phyloP scores from a whole-genome alignment of 345 rosid genomes.

The Citrus mangshanensis region DNA sequence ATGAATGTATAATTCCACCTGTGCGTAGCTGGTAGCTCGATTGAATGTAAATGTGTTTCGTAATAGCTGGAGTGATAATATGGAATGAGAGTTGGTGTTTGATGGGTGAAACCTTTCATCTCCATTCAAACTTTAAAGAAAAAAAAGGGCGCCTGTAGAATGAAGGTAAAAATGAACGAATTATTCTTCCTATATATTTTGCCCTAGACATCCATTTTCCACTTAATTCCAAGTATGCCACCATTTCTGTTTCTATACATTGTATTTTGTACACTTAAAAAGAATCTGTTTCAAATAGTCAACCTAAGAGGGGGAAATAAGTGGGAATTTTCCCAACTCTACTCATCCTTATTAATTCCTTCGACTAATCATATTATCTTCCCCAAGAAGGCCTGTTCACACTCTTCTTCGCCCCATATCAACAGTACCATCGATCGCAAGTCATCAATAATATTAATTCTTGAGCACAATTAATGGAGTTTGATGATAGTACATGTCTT shows the following conservation, averaged over 20 bases:
- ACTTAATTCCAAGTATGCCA: conserved; percentile 33
- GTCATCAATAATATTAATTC: neutral
- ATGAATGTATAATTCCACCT: too few species aligned
- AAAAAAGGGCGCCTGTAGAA: neutral
- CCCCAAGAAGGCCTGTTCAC: neutral
- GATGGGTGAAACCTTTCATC: too few species aligned
- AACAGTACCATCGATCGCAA: neutral
- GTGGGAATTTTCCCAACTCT: conserved; percentile 13
- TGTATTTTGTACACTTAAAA: conserved; percentile 11
- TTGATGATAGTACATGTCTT: conserved; percentile 30
- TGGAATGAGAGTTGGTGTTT: too few species aligned
- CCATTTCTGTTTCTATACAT: conserved; percentile 10
- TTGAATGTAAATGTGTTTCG: too few species aligned
- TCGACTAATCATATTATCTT: conserved; percentile 7
- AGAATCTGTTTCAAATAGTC: conserved; percentile 7
- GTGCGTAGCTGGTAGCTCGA: too few species aligned
- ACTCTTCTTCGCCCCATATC: neutral
- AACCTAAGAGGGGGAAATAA: conserved; percentile 21
- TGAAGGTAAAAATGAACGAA: conserved; percentile 12
- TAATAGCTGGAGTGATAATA: too few species aligned
- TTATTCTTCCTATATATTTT: conserved; percentile 16
- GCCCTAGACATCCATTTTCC: conserved; percentile 21
- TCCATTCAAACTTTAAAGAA: too few species aligned
- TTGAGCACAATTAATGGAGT: conserved; percentile 15
- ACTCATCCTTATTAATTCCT: conserved; percentile 15